Evolutionary conservation across 331 rosid genomes (phyloP).

Genomic region (Spiraea crenata): DNA sequence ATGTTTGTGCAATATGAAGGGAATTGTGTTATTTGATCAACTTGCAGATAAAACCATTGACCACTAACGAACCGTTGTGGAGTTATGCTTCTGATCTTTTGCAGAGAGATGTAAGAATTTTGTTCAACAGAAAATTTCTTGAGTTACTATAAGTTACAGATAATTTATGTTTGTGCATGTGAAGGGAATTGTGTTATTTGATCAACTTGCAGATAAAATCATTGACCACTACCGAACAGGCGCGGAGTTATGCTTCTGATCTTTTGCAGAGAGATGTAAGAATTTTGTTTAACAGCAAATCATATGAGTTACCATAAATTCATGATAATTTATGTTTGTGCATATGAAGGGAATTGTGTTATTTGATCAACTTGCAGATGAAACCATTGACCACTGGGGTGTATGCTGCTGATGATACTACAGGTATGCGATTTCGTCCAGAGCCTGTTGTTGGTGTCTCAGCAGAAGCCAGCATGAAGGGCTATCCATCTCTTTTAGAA

Average conservation of each 20-base stretch:
- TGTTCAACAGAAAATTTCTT: not conserved
- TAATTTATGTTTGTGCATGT: not conserved
- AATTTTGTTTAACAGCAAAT: not conserved
- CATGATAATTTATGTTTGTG: not conserved
- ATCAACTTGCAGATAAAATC: constrained; percentile 42
- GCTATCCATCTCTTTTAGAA: constrained; percentile 38
- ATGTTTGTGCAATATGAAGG: not conserved
- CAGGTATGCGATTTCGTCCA: constrained; percentile 32
- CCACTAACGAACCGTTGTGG: constrained; percentile 29
- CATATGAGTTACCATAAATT: not conserved
- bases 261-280: constrained; percentile 48
- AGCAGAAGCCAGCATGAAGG: constrained; percentile 24
- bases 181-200: not conserved
- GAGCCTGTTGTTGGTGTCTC: constrained; percentile 34
- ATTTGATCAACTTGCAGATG: constrained; percentile 37
- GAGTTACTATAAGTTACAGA: not conserved
- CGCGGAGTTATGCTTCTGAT: constrained; percentile 41
- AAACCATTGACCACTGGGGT: constrained; percentile 32
- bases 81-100: constrained; percentile 42
- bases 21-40: constrained; percentile 13
- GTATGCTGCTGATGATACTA: constrained; percentile 38
- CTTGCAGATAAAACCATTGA: constrained; percentile 44
- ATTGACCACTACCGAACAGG: not conserved
- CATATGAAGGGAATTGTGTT: not conserved
- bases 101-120: constrained; percentile 43